phyloP scores from a whole-genome alignment of 768 basidiomycete genomes.

The Pulveroboletus sp. region DNA sequence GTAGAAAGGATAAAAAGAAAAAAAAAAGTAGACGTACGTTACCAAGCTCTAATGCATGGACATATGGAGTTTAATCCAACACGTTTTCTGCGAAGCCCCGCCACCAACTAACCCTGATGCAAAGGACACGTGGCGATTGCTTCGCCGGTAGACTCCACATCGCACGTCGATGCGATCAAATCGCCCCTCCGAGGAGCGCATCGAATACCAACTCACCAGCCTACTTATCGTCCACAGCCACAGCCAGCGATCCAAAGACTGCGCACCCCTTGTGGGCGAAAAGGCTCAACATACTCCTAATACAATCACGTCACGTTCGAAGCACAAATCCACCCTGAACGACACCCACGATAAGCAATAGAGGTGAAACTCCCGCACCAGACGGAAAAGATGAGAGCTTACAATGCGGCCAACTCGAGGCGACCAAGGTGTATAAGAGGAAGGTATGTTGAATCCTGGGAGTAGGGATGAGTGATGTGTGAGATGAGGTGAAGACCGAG shows the following conservation, averaged over 20 bases:
- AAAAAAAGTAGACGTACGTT: not conserved
- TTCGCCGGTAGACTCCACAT: not conserved
- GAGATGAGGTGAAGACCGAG: slow-evolving; percentile 5
- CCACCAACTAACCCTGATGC: not conserved
- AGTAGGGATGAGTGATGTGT: slow-evolving; percentile 6
- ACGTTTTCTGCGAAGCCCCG: slow-evolving; percentile 1
- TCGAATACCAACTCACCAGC: not conserved
- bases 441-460: slow-evolving; percentile 1
- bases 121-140: slow-evolving; percentile 8
- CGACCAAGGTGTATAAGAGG: not conserved
- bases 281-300: not conserved
- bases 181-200: not conserved
- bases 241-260: not conserved
- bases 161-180: slow-evolving; percentile 6
- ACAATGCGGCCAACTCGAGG: slow-evolving; percentile 26
- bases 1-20: not conserved
- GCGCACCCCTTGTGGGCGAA: not conserved
- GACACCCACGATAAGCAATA: slow-evolving; percentile 4
- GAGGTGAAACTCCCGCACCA: slow-evolving; percentile 8
- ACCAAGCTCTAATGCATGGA: not conserved
- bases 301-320: not conserved
- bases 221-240: not conserved
- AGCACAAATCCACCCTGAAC: not conserved
- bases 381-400: not conserved
- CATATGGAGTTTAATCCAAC: not conserved